Evolutionary conservation across 2,329 filamentous ascomycete species (phyloP), one percentile per base, ranked within the genome.

Genomic region (Stromatinia cepivora): DNA sequence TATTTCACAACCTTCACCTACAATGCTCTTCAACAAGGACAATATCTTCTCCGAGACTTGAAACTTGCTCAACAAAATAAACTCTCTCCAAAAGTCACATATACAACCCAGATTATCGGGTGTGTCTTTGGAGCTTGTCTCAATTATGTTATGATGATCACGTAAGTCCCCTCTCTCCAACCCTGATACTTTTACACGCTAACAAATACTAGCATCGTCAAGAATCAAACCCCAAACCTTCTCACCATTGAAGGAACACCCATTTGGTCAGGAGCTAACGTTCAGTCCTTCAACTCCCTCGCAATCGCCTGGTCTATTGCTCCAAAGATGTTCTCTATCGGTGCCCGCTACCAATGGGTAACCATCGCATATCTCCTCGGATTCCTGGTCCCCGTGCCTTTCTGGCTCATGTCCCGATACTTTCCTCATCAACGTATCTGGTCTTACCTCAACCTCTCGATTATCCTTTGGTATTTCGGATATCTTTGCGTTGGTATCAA

Each of bases 281-380:
- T 82, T 7, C 80, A 82, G 25, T 82, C 84, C 0, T 85, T 85
- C 79, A 92, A 90, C 81, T 91, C 88, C 0, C 87, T 88, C 2
- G 91, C 88, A 6, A 83, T 92, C 61, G 86, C 91, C 74, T 91
- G 90, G 90, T 90, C 90, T 69, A 90, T 93, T 70, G 90, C 90
- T 0, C 81, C 82, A 4, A 86, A 90, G 62, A 90, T 93, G 78
- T 93, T 92, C 78, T 88, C 85, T 58, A 81, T 84, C 6, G 83
- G 83, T 1, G 84, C 87, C 34, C 81, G 90, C 10, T 92, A 92
- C 78, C 82, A 85, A 0, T 82, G 82, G 3, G 82, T 93, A 42
- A 86, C 90, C 77, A 91, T 85, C 82, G 92, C 91, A 80, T 92
- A 88, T 86, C 84, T 92, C 45, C 84, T 90, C n/a, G 90, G 90